Base-by-base conservation (phyloP, 805 yeast species). In the Sungouiella thailandica region DNA sequence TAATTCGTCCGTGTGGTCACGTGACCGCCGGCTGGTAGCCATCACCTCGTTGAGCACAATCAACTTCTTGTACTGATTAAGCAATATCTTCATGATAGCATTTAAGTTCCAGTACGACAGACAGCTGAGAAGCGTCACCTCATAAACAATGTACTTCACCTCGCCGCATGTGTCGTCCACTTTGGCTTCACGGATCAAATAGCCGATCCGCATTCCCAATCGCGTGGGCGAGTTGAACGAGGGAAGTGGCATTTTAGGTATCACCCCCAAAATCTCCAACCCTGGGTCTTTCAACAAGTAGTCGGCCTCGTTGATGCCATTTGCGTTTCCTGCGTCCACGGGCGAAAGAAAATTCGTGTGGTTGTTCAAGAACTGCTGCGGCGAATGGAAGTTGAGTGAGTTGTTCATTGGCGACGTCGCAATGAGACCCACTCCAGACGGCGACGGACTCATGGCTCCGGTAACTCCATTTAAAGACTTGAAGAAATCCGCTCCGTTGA, bases 151-250 rank as follows among this genome's bases (percentile, higher is more conserved):
- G 39, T 57, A 60, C 16, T 13, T 30, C 13, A 12, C 25, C 15
- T 17, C 15, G 34, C 36, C 52, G n/a, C n/a, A n/a, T n/a, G n/a
- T n/a, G n/a, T n/a, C n/a, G n/a, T n/a, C n/a, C n/a, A n/a, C n/a
- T n/a, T n/a, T n/a, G 9, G 53, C 33, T 22, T 66, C 66, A 37
- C 72, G 78, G 6, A 80, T 47, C 34, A 84, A 54, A 39, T 78
- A 83, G 1, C 93, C 93, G 1, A 85, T 76, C 41, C 77, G 76
- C 47, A 82, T 72, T 2, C 89, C 83, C 33, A 80, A 63, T 32
- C 89, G 63, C 15, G 79, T 77, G 7, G 84, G 83, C 13, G 85
- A 80, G 45, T 79, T 81, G 25, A 83, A 73, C 13, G 84, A 60
- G 2, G 89, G 84, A 27, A 79, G 70, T 0, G 87, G 72, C 14